These are phyloP conservation scores for Clonostachys rhizophaga DNA, from an alignment of 2,329 filamentous ascomycete genomes.

Conservation along the genomic window DNA sequence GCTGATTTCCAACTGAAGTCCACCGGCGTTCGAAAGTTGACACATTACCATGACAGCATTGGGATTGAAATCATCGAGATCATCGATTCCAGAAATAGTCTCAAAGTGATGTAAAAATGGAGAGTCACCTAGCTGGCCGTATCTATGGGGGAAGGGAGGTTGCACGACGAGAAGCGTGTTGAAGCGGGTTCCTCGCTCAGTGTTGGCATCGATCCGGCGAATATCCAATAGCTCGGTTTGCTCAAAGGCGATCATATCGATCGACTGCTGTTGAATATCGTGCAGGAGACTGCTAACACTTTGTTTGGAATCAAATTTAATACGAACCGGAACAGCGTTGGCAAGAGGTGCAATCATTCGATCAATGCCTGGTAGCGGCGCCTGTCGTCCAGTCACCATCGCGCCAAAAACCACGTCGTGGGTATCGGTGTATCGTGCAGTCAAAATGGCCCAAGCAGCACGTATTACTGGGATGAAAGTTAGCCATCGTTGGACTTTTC, in stretches of 20 bases:
- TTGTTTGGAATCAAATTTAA: too few species aligned
- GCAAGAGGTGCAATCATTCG: conserved; percentile 19
- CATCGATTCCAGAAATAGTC: background rate
- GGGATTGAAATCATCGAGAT: background rate
- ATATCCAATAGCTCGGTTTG: conserved; percentile 8
- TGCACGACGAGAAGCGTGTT: background rate
- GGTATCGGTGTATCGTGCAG: too few species aligned
- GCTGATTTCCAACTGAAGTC: background rate
- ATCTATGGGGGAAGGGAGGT: background rate
- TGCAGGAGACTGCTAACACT: too few species aligned
- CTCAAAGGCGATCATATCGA: conserved; percentile 3
- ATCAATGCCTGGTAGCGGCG: conserved; percentile 14
- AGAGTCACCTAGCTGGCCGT: too few species aligned
- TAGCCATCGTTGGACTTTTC: too few species aligned
- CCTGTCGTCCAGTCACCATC: conserved; percentile 17
- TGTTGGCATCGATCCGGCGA: conserved; percentile 1
- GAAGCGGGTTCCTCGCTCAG: background rate
- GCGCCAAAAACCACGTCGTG: conserved; percentile 13
- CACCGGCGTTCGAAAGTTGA: background rate
- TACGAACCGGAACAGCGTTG: conserved; percentile 17
- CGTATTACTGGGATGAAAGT: too few species aligned
- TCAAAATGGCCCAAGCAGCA: too few species aligned
- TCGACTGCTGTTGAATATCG: background rate
- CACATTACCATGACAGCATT: background rate
- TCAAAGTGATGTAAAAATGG: background rate